Percentiles rank a stretch among this genome's conserved stretches.
Evolutionary conservation across 78 protist species (phyloP).

Genomic region (Polysphondylium violaceum): DNA sequence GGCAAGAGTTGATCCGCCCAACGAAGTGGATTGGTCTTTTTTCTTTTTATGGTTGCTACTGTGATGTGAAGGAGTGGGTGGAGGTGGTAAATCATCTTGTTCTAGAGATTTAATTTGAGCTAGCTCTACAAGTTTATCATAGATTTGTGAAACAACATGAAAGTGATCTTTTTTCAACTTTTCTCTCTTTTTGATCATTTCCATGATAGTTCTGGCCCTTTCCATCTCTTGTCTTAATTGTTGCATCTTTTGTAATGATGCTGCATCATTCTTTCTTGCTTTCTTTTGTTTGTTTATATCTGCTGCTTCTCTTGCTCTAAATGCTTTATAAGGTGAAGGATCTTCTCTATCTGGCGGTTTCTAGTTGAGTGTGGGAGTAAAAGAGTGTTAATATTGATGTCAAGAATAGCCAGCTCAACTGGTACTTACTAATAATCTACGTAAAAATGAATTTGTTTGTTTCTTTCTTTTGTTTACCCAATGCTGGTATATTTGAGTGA

Average conservation of each 20-base stretch:
- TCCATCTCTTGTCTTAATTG: conserved; percentile 75
- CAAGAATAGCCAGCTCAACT: too few relatives aligned
- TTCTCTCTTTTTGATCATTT: conserved; percentile 81
- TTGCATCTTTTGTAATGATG: conserved; percentile 38
- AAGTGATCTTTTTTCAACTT: conserved; percentile 66
- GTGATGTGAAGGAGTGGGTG: background rate
- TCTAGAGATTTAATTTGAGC: conserved; percentile 25
- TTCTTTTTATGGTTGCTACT: background rate
- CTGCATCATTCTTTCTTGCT: conserved; percentile 66
- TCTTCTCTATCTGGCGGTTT: conserved; percentile 77
- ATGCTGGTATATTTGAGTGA: conserved; percentile 2
- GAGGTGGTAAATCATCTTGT: conserved; percentile 8
- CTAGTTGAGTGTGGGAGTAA: background rate
- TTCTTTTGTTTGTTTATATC: conserved; percentile 60
- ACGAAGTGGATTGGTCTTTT: background rate
- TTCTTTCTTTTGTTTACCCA: conserved; percentile 55
- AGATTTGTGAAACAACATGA: background rate
- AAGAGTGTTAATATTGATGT: background rate
- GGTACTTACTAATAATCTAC: conserved; percentile 39
- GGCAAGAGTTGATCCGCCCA: background rate
- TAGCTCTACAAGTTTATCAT: conserved; percentile 40
- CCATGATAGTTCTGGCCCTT: conserved; percentile 47
- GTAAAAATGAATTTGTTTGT: background rate
- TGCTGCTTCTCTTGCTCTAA: conserved; percentile 44
- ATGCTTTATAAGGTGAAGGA: conserved; percentile 78